Evolutionary conservation across 371 early-diverging fungal genomes (phyloP), one percentile per base, ranked within the genome.

Genomic region (Lichtheimia ornata): DNA sequence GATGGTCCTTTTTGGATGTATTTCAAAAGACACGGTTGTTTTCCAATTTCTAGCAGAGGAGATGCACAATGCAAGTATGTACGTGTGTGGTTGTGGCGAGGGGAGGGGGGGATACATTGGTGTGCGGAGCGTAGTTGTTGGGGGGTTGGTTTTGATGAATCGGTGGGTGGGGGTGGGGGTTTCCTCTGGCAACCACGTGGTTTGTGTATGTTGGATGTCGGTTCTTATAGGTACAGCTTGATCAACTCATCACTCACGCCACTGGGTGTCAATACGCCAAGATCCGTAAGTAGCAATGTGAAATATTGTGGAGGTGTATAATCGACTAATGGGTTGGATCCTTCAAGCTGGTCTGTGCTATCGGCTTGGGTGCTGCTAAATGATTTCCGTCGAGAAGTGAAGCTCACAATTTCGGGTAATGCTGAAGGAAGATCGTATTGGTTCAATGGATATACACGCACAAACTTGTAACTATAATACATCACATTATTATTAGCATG

Each of bases 231-330:
- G 67, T 90, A 92, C 69, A 91, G 76, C 73, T 93, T 93, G 73
- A 94, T 93, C 52, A 94, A 77, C 77, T 94, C 95, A 68, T 94
- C 95, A 60, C 88, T 87, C 3, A 97, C 97, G 30, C 94, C 96
- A 28, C 92, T 88, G 6, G 97, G 97, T 14, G 97, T 96, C 61
- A 97, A 78, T 4, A 97, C 95, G 40, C 98, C 97, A 43, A 93
- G 71, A 73, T 98, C 94, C 4, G 97, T 97, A 56, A 96, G 88
- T 59, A 96, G 80, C 15, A 96, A 73, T 4, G 94, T 91, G 53
- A 98, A 91, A 71, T 91, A 92, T 62, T 89, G 85, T 15, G 98
- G 97, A 27, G 97, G 97, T 14, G 98, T 97, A 73, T 97, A 97
- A 74, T 98, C 98, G 9, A 97, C 91, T 47, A 83, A 77, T 1